A percentile compares a stretch with the other conserved stretches of the same genome.
Conservation (phyloP, 495 filamentous ascomycete genomes). For the Tuber brumale region DNA sequence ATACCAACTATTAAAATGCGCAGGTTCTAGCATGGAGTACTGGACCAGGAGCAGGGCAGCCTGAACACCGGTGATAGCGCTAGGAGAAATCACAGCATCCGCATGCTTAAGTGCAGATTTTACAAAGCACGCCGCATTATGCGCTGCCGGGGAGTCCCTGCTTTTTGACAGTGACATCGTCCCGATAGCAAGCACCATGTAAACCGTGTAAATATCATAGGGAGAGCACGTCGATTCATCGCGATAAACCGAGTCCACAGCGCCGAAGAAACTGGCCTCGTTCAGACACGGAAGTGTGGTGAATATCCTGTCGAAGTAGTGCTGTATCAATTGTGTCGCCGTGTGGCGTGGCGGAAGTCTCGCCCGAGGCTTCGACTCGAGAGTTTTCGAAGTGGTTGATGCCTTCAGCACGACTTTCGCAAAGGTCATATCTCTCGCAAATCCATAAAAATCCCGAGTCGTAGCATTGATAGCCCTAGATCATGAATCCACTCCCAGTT, state of each 20-base stretch:
- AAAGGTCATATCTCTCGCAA: constrained; percentile 76
- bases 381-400: constrained; percentile 53
- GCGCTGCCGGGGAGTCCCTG: constrained; percentile 38
- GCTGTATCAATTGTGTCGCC: constrained; percentile 61
- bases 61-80: constrained; percentile 73
- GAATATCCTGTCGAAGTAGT: constrained; percentile 77
- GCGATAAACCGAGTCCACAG: constrained; percentile 72
- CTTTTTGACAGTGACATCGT: constrained; percentile 64
- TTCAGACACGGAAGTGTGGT: constrained; percentile 71
- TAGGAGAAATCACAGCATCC: constrained; percentile 73
- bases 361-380: constrained; percentile 46
- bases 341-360: constrained; percentile 60
- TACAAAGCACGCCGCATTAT: constrained; percentile 42
- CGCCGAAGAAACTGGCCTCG: constrained; percentile 64
- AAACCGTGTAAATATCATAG: constrained; percentile 75
- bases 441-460: constrained; percentile 82
- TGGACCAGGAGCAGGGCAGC: constrained; percentile 75
- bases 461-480: constrained; percentile 80
- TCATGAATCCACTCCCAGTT: constrained; percentile 6
- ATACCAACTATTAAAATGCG: constrained; percentile 85
- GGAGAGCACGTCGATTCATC: constrained; percentile 57
- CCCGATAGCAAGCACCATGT: constrained; percentile 79
- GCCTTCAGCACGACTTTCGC: constrained; percentile 68
- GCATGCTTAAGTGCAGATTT: constrained; percentile 61
- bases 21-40: constrained; percentile 80